A percentile compares a stretch with the other conserved stretches of the same genome.
These are phyloP conservation scores for Aeschynomene evenia DNA, from an alignment of 306 rosid species.

Conservation along the genomic window DNA sequence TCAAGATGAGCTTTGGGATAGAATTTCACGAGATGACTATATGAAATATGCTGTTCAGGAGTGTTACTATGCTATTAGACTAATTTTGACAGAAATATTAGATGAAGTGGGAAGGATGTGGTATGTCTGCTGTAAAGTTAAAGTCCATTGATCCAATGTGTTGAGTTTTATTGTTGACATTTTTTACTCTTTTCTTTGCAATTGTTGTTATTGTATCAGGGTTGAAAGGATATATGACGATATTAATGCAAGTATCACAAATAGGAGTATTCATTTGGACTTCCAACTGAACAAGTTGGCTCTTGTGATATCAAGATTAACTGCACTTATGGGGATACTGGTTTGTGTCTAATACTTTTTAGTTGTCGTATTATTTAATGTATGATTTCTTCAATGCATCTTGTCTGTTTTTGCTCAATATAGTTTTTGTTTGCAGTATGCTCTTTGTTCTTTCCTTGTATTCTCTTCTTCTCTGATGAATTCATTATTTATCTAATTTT, in stretches of 20 bases:
- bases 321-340: conserved; percentile 92
- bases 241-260: conserved; percentile 52
- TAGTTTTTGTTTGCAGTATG: neutral
- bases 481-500: neutral
- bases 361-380: conserved; percentile 7
- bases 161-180: neutral
- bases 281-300: conserved; percentile 66
- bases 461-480: neutral
- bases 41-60: conserved; percentile 98
- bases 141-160: neutral
- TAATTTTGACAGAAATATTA: conserved; percentile 67
- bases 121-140: conserved; percentile 38
- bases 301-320: conserved; percentile 78
- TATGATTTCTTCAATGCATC: neutral
- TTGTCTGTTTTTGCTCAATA: neutral
- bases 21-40: conserved; percentile 80
- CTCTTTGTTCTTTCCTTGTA: neutral
- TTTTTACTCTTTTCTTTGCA: conserved; percentile 12
- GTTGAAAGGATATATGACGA: conserved; percentile 70
- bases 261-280: conserved; percentile 39
- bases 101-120: conserved; percentile 80
- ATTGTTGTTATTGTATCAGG: conserved; percentile 51
- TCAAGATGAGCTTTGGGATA: conserved; percentile 81
- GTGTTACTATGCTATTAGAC: conserved; percentile 65
- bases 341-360: conserved; percentile 45